Evolutionary conservation across 768 basidiomycete genomes (phyloP).

Genomic region (Pisolithus orientalis): DNA sequence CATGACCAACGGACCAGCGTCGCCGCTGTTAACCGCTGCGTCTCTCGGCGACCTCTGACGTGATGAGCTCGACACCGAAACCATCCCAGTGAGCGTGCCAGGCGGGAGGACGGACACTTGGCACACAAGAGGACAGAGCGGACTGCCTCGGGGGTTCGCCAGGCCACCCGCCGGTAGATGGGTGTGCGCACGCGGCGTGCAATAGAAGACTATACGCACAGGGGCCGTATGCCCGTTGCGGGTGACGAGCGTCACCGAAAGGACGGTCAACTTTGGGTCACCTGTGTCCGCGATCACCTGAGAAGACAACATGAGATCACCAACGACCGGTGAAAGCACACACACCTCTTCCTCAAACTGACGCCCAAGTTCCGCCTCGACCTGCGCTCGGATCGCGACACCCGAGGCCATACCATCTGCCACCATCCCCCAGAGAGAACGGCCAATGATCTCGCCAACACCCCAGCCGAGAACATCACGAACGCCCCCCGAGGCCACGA

Average conservation of each 20-base stretch:
- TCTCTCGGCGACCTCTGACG: not conserved
- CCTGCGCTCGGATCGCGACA: constrained; percentile 10
- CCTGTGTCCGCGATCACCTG: constrained; percentile 4
- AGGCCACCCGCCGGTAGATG: constrained; percentile 4
- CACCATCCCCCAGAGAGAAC: constrained; percentile 35
- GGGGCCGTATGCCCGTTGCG: constrained; percentile 29
- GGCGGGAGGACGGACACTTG: constrained; percentile 20
- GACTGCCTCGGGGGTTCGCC: constrained; percentile 14
- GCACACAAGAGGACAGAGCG: constrained; percentile 23
- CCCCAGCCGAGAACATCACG: constrained; percentile 64
- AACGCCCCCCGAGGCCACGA: constrained; percentile 45
- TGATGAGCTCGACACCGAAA: not conserved
- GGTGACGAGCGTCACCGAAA: constrained; percentile 30
- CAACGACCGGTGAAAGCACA: not conserved
- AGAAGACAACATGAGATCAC: not conserved
- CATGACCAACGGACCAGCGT: constrained; percentile 2
- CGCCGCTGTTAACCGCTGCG: not conserved
- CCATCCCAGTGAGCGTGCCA: not conserved
- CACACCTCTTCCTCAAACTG: constrained; percentile 13
- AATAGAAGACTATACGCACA: constrained; percentile 34
- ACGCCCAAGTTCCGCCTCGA: constrained; percentile 24
- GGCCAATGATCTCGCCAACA: constrained; percentile 47
- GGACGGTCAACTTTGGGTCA: constrained; percentile 14
- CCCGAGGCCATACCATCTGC: constrained; percentile 10
- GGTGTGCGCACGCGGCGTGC: constrained; percentile 18